Base-by-base conservation (phyloP, 164 flowering plant genomes). In the Chloranthus sessilifolius region DNA sequence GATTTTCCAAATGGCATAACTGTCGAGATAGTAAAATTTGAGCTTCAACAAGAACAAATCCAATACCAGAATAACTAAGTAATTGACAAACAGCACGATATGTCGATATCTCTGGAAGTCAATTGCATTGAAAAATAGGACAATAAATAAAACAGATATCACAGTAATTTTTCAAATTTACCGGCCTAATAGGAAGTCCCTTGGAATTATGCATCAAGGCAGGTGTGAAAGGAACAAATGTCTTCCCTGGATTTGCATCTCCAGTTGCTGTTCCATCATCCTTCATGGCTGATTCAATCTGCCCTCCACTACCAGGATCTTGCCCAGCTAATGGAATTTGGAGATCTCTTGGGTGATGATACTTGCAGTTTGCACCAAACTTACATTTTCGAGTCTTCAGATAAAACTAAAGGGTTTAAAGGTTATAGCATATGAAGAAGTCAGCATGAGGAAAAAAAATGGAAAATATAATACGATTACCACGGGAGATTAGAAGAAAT, bases 161-260 rank as follows among this genome's bases (percentile, higher is more conserved):
- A n/a, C n/a, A n/a, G n/a, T n/a, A n/a, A n/a, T n/a, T n/a, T n/a
- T n/a, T n/a, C n/a, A n/a, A n/a, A 43, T 53, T 67, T 80, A 89
- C 99, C 80, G 58, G 79, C 75, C 99, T 74, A 7, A 94, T 33
- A 25, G 99, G 99, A 67, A 94, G 81, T 47, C 96, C 99, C 68
- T 87, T 94, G 43, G 92, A 55, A 63, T 94, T 94, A 55, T 81
- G 77, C 39, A 68, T 38, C 42, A 65, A 22, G 24, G 90, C 88
- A 19, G 95, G 95, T 39, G 73, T 38, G 22, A 64, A 43, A 35
- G 80, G 68, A 47, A 61, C 52, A 46, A 57, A 48, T 25, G 69
- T 48, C 46, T 64, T 71, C 14, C 36, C 61, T 14, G 41, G 29
- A 24, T 62, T 66, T 14, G 30, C 48, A 59, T 61, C 80, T 47